Evolutionary conservation across 495 filamentous ascomycete species (phyloP).

Genomic region (Penicillium coprophilum): DNA sequence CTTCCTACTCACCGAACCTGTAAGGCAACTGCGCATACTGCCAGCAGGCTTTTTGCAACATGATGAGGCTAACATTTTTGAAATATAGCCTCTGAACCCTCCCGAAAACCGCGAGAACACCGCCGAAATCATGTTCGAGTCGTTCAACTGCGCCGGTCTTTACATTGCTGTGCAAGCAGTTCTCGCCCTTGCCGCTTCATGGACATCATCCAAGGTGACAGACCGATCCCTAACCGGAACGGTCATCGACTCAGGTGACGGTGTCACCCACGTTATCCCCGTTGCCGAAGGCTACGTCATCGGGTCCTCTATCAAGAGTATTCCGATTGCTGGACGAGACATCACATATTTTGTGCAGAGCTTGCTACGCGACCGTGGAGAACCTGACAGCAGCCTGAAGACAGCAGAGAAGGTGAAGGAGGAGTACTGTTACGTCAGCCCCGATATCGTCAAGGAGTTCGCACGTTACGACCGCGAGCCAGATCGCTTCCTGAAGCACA

Average conservation of each 20-base stretch:
- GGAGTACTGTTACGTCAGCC: conserved; percentile 95
- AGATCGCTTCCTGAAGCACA: conserved; percentile 84
- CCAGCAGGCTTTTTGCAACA: conserved; percentile 4
- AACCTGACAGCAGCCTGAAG: conserved; percentile 94
- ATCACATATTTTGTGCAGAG: conserved; percentile 98
- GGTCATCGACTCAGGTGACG: conserved; percentile 95
- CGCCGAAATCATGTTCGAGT: conserved; percentile 99
- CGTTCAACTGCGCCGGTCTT: conserved; percentile 97
- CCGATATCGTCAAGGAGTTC: conserved; percentile 98
- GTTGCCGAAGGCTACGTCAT: conserved; percentile 99
- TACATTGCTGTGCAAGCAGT: conserved; percentile 99
- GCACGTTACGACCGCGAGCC: conserved; percentile 88
- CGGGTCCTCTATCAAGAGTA: conserved; percentile 97
- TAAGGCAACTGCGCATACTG: conserved; percentile 43
- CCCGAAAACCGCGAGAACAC: conserved; percentile 99
- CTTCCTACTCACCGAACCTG: conserved; percentile 95
- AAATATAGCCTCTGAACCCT: conserved; percentile 81
- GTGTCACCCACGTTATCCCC: conserved; percentile 98
- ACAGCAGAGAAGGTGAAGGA: conserved; percentile 98
- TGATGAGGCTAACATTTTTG: conserved; percentile 16
- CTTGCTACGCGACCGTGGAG: conserved; percentile 90
- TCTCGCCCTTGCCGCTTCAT: conserved; percentile 91
- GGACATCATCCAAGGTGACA: conserved; percentile 96
- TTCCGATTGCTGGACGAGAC: conserved; percentile 94
- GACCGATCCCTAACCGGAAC: conserved; percentile 97